Evolutionary conservation across 176 grass and related monocot genomes (phyloP).

Genomic region (Hyparrhenia diplandra): DNA sequence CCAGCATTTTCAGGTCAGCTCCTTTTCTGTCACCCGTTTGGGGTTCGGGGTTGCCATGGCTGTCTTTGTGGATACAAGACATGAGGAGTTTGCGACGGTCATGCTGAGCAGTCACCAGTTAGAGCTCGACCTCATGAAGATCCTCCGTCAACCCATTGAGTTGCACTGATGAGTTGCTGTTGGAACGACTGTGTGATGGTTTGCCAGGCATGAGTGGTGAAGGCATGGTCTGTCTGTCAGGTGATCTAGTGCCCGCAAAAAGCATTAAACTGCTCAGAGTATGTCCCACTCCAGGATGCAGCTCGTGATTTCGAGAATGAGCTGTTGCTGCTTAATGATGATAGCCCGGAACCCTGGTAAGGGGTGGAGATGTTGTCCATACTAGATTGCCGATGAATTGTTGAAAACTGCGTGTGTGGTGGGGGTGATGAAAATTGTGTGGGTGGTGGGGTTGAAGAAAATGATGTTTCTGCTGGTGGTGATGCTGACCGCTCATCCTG

Average conservation of each 20-base stretch:
- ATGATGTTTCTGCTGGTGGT: conserved; percentile 40
- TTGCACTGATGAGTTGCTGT: conserved; percentile 50
- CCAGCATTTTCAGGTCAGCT: background rate
- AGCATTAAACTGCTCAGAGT: conserved; percentile 44
- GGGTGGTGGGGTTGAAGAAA: conserved; percentile 42
- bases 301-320: conserved; percentile 55
- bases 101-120: background rate
- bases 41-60: background rate
- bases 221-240: conserved; percentile 18
- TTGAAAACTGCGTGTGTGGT: conserved; percentile 43
- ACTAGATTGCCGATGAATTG: conserved; percentile 69
- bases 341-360: conserved; percentile 28
- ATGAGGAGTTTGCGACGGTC: background rate
- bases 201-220: conserved; percentile 40
- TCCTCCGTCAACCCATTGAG: conserved; percentile 54
- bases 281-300: conserved; percentile 84
- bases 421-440: conserved; percentile 33
- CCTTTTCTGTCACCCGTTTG: background rate
- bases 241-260: conserved; percentile 10
- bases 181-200: conserved; percentile 21
- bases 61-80: background rate
- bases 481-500: conserved; percentile 46
- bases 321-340: conserved; percentile 19
- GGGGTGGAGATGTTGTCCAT: conserved; percentile 59
- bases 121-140: conserved; percentile 74